Percentiles rank a stretch among this genome's conserved stretches.
These are phyloP conservation scores for Colletotrichum liaoningense DNA, from an alignment of 2,329 filamentous ascomycete genomes.

Conservation along the genomic window DNA sequence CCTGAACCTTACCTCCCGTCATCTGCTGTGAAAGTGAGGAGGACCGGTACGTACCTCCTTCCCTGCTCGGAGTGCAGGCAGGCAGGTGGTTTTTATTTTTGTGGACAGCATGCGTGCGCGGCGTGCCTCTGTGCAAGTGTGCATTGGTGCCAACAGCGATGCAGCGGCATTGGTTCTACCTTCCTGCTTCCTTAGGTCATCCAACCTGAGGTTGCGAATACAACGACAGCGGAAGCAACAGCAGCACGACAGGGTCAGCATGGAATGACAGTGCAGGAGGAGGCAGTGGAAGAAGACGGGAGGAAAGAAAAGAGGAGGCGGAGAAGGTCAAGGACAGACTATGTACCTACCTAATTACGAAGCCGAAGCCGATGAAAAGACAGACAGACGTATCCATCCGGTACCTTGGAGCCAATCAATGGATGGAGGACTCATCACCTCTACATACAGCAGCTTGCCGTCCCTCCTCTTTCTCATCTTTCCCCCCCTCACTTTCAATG, in stretches of 20 bases:
- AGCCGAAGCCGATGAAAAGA: not conserved
- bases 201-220: not conserved
- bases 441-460: not conserved
- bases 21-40: not conserved
- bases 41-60: constrained; percentile 13
- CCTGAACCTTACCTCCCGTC: not conserved
- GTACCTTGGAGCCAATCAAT: not conserved
- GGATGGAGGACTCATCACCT: not conserved
- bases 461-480: not conserved
- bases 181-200: no score
- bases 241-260: not conserved
- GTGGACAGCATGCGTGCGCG: not conserved
- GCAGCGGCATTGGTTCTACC: not conserved
- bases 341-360: not conserved
- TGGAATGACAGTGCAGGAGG: not conserved
- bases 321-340: not conserved
- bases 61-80: not conserved
- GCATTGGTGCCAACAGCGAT: constrained; percentile 2
- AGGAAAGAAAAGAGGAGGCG: not conserved
- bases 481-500: not conserved
- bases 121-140: not conserved
- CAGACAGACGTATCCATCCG: not conserved
- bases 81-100: not conserved
- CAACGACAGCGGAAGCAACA: constrained; percentile 4
- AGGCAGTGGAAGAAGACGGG: not conserved